phyloP scores from a whole-genome alignment of 2,329 filamentous ascomycete genomes.

The Verticillium isaacii region DNA sequence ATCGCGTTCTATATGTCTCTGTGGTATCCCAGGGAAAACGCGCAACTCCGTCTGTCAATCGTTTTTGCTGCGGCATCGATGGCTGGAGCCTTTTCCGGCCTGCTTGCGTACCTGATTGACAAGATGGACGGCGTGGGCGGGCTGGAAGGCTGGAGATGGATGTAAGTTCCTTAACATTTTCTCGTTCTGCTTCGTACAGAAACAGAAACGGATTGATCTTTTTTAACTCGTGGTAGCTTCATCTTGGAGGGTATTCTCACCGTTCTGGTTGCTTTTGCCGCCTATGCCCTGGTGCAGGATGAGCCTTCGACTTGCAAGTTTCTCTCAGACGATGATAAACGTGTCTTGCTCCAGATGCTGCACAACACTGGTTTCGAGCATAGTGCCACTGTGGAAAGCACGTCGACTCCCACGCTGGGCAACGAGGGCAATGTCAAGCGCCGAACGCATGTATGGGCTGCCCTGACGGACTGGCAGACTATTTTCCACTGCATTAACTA shows the following conservation, averaged over 20 bases:
- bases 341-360: slow-evolving; percentile 11
- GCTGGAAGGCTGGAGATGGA: slow-evolving; percentile 52
- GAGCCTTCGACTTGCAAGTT: slow-evolving; percentile 39
- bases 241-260: slow-evolving; percentile 56
- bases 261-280: slow-evolving; percentile 41
- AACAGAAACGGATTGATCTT: too few species aligned
- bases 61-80: slow-evolving; percentile 37
- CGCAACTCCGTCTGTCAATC: slow-evolving; percentile 22
- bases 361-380: background rate
- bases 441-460: slow-evolving; percentile 19
- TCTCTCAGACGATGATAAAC: slow-evolving; percentile 31
- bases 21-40: slow-evolving; percentile 25
- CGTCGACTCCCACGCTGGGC: slow-evolving; percentile 4
- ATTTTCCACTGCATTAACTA: slow-evolving; percentile 24
- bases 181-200: too few species aligned
- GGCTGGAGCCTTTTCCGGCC: slow-evolving; percentile 52
- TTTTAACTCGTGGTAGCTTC: slow-evolving; percentile 24
- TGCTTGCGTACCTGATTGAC: slow-evolving; percentile 51
- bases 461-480: slow-evolving; percentile 35
- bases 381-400: background rate
- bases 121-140: slow-evolving; percentile 48
- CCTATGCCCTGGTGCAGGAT: slow-evolving; percentile 50
- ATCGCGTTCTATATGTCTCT: slow-evolving; percentile 21
- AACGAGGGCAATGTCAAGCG: slow-evolving; percentile 42
- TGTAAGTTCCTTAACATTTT: slow-evolving; percentile 15